phyloP scores from a whole-genome alignment of 192 early-diverging fungal genomes.

The Chytriomyces sp. region DNA sequence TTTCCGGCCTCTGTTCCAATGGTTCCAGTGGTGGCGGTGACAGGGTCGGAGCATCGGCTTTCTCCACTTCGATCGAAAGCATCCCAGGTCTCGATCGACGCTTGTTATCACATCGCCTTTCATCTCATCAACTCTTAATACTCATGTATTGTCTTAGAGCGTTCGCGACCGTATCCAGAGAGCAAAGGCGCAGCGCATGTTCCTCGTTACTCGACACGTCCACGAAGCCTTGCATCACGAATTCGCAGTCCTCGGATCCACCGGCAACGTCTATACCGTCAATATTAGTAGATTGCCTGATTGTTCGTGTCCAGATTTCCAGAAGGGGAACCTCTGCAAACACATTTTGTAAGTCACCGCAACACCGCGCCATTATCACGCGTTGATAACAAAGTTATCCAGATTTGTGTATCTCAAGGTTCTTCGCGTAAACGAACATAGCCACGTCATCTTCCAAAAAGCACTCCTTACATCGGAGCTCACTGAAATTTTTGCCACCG shows the following conservation, averaged over 20 bases:
- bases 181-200: not conserved
- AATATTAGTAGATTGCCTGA: not conserved
- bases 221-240: not conserved
- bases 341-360: not conserved
- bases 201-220: not conserved
- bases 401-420: constrained; percentile 1
- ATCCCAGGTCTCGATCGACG: no score
- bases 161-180: not conserved
- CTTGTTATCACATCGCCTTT: no score
- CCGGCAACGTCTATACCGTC: not conserved
- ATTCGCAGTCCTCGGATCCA: not conserved
- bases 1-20: no score
- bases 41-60: no score
- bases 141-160: no score
- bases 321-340: constrained; percentile 1
- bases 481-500: not conserved
- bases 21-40: no score
- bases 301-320: not conserved
- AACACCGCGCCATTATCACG: not conserved
- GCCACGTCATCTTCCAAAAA: not conserved
- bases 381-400: not conserved
- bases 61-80: no score
- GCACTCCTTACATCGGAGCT: not conserved
- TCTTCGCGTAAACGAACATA: not conserved
- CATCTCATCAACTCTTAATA: no score